Base-by-base conservation (phyloP, 352 stramenopile species). In the Pythium sp. region DNA sequence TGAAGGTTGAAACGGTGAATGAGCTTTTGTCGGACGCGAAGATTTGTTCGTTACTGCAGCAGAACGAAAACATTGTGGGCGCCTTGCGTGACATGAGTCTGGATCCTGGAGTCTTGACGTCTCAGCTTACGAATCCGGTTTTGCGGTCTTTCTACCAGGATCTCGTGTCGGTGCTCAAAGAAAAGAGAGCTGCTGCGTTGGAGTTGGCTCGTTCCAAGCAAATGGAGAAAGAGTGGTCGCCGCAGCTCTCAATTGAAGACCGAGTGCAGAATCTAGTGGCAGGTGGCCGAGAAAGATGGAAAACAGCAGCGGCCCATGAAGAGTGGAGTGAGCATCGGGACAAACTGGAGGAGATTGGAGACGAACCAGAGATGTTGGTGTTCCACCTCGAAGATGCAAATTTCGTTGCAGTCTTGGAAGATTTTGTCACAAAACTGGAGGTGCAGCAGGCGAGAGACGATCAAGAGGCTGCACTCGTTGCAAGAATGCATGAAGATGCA, bases 81-180 rank as follows among this genome's bases (percentile, higher is more conserved):
- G 84, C 84, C 22, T 62, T 92, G 41, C 75, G 84, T 26, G 84
- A 92, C 49, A 89, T 92, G 79, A 90, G 84, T 64, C 67, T 92
- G 67, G 80, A 86, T 24, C 82, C 84, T 8, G 61, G 76, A 11
- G 72, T 85, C 20, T 72, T 92, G 3, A 49, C 69, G n/a, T 59
- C 49, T 58, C 84, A 92, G 59, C 70, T 92, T 20, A 58, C 59
- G 8, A 74, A 89, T 18, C 69, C 75, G 18, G 63, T 73, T 15
- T 54, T 92, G 30, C 77, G 80, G 24, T 64, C 65, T 3, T 92
- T 92, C 57, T 92, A 92, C 47, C 69, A 86, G 46, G 76, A 72
- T 15, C 69, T 91, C 49, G 62, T 90, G 32, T 38, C 43, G 20
- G 79, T 84, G 49, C 54, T 92, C 11, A 59, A 70, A 2, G 69